Conservation (phyloP, 2,329 filamentous ascomycete species). For the Ceratocystis smalleyi region DNA sequence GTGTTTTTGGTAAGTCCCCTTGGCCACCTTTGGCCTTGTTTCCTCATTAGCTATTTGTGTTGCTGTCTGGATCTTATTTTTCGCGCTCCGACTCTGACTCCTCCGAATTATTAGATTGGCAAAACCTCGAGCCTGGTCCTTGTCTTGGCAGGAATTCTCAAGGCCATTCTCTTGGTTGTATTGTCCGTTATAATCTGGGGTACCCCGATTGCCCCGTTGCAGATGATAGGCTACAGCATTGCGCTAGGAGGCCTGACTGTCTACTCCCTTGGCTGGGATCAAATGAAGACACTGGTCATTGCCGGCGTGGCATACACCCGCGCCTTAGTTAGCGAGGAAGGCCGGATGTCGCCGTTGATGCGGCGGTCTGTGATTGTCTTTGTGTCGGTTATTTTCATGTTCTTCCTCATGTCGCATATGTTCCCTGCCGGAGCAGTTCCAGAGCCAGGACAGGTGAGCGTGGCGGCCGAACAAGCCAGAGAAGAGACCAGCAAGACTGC, state of each 20-base stretch:
- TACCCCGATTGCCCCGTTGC: slow-evolving; percentile 52
- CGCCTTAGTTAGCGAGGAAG: slow-evolving; percentile 19
- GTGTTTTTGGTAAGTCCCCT: slow-evolving; percentile 58
- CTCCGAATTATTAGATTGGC: slow-evolving; percentile 47
- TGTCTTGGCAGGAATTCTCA: slow-evolving; percentile 72
- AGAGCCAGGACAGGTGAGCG: slow-evolving; percentile 1
- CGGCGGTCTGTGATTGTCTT: slow-evolving; percentile 19
- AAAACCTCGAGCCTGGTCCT: slow-evolving; percentile 77
- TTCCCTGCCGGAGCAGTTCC: slow-evolving; percentile 7
- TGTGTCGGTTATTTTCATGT: slow-evolving; percentile 18
- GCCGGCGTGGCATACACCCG: slow-evolving; percentile 16
- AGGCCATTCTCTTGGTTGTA: slow-evolving; percentile 69
- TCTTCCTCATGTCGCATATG: slow-evolving; percentile 18
- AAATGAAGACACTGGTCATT: slow-evolving; percentile 18
- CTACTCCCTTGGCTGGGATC: slow-evolving; percentile 31
- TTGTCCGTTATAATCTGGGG: slow-evolving; percentile 65
- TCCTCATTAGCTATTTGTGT: not conserved
- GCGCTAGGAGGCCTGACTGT: slow-evolving; percentile 39
- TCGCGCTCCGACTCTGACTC: not conserved
- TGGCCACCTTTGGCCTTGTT: not conserved
- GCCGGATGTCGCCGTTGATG: slow-evolving; percentile 20
- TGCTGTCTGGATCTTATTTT: not conserved
- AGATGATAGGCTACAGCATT: slow-evolving; percentile 63
- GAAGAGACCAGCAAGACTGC: slow-evolving; percentile 13
- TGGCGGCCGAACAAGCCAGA: slow-evolving; percentile 9